Evolutionary conservation across 2,329 filamentous ascomycete species (phyloP).

Genomic region (Akanthomyces muscarius): DNA sequence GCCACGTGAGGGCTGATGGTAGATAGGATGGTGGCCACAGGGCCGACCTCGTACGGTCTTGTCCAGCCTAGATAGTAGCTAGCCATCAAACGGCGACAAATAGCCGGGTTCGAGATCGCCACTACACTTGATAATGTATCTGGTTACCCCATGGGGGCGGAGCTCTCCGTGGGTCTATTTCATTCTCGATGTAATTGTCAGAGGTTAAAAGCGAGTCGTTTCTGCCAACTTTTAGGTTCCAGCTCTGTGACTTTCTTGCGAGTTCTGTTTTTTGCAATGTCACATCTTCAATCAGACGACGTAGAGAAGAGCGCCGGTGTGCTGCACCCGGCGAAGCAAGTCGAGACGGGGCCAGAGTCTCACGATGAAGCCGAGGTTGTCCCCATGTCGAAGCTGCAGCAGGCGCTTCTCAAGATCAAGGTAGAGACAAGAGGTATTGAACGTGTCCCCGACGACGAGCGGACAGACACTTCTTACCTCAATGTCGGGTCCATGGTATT

Average conservation of each 20-base stretch:
- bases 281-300: not conserved
- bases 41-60: not conserved
- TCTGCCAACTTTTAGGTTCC: not conserved
- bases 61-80: not conserved
- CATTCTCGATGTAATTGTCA: not conserved
- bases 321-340: conserved; percentile 1
- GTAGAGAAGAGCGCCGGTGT: conserved; percentile 5
- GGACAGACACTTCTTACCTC: conserved; percentile 59
- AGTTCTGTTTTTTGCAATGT: not conserved
- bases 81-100: not conserved
- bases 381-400: conserved; percentile 41
- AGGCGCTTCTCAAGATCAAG: conserved; percentile 59
- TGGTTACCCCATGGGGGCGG: conserved; percentile 4
- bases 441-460: conserved; percentile 65
- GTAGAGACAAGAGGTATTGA: conserved; percentile 75
- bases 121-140: not conserved
- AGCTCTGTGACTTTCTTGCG: not conserved
- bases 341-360: not conserved
- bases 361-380: not conserved
- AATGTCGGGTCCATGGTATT: conserved; percentile 70
- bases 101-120: not conserved
- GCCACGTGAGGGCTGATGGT: not conserved
- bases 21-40: not conserved
- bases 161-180: conserved; percentile 9
- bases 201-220: not conserved